phyloP scores from a whole-genome alignment of 148 eudicot genomes.

The Silene conica region DNA sequence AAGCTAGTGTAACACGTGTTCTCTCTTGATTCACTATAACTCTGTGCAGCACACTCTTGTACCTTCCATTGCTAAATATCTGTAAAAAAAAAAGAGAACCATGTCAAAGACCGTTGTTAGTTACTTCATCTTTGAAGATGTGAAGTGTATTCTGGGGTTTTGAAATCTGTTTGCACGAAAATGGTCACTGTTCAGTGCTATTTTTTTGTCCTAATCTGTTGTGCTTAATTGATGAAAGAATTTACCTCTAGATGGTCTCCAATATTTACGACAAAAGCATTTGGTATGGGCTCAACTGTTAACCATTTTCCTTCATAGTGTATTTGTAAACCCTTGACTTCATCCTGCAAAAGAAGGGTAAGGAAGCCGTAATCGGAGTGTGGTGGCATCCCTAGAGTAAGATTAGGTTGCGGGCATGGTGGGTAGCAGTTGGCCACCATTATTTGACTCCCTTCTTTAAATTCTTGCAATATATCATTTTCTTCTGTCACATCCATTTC shows the following conservation, averaged over 20 bases:
- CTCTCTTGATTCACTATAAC: slow-evolving; percentile 53
- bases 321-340: slow-evolving; percentile 70
- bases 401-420: slow-evolving; percentile 74
- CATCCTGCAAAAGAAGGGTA: slow-evolving; percentile 79
- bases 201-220: too few species aligned
- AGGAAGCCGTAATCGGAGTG: slow-evolving; percentile 91
- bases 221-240: neutral
- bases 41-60: slow-evolving; percentile 79
- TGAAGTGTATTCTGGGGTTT: neutral
- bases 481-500: slow-evolving; percentile 10
- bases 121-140: too few species aligned
- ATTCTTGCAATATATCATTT: slow-evolving; percentile 44
- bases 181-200: neutral
- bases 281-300: slow-evolving; percentile 65
- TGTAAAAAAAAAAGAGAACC: slow-evolving; percentile 26
- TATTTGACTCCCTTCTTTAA: slow-evolving; percentile 72
- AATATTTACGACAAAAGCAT: slow-evolving; percentile 65
- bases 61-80: slow-evolving; percentile 91
- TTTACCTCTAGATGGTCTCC: slow-evolving; percentile 90
- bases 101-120: neutral
- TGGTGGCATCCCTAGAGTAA: slow-evolving; percentile 82
- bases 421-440: slow-evolving; percentile 80
- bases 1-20: slow-evolving; percentile 57
- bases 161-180: too few species aligned
- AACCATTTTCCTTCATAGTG: slow-evolving; percentile 56